Evolutionary conservation across 805 yeast genomes (phyloP), one percentile per base, ranked within the genome.

Genomic region (Metschnikowia drakensbergensis): DNA sequence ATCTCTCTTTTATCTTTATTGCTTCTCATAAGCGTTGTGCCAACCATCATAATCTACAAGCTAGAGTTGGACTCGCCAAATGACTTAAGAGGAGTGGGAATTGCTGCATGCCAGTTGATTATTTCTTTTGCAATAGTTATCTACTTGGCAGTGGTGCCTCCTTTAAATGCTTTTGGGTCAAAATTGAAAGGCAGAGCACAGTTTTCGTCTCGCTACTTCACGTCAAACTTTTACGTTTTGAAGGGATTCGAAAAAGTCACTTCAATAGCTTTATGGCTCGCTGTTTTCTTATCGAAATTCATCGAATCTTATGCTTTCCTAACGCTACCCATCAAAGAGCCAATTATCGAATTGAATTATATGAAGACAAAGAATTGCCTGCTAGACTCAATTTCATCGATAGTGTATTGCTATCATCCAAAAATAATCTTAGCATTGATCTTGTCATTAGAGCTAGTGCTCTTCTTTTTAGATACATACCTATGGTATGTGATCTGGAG

Each of bases 251-350:
- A 81, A 46, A 68, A 68, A 40, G 67, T 81, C 49, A 79, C 88
- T 3, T 87, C 95, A 0, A 75, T 77, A 60, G 83, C 86, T 0
- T 65, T 88, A 49, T 86, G 95, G 90, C 35, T 78, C 22, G 76
- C 80, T 1, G 84, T 88, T 0, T 86, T 86, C 54, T 54, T 74
- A 6, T 82, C 87, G 3, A 88, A 88, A 60, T 83, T 81, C 55
- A 55, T 78, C 42, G 99, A 94, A 76, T 94, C 99, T 38, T 95
- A 94, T 72, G 88, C 76, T 81, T 94, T 91, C 74, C 78, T 94
- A 80, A 83, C 86, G 54, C 75, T 89, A 64, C 87, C 97, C 6
- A 66, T 94, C 54, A 84, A 94, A 49, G 94, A 84, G 54, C 90
- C 95, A 0, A 72, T 87, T 3, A 68, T 91, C 47, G 92, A 85